phyloP scores from a whole-genome alignment of 2,329 filamentous ascomycete species.

The Nannizzia gypsea region DNA sequence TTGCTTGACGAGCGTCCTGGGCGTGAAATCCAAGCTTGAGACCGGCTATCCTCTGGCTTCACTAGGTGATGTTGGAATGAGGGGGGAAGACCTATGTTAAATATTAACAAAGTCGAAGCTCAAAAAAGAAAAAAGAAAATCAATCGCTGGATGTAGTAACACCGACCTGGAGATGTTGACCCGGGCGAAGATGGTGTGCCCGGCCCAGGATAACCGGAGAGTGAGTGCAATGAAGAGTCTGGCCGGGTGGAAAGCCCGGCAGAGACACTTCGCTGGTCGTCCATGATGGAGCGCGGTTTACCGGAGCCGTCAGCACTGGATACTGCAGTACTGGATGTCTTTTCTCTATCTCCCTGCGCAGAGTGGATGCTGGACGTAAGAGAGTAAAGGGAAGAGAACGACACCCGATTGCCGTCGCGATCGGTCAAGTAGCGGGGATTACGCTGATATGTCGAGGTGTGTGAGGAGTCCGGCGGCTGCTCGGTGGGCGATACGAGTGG shows the following conservation, averaged over 20 bases:
- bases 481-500: not conserved
- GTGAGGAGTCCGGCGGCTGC: not conserved
- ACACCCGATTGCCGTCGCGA: constrained; percentile 51
- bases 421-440: constrained; percentile 10
- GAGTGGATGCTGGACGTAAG: constrained; percentile 18
- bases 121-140: not conserved
- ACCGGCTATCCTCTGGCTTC: not conserved
- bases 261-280: not conserved
- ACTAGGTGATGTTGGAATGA: not conserved
- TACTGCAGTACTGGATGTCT: constrained; percentile 18
- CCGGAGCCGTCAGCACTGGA: constrained; percentile 30
- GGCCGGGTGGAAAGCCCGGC: not conserved
- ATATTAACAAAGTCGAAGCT: not conserved
- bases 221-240: not conserved
- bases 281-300: constrained; percentile 14
- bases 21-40: constrained; percentile 16
- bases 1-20: constrained; percentile 49
- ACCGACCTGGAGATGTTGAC: constrained; percentile 8
- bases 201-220: not conserved
- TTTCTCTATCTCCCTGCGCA: constrained; percentile 11
- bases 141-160: not conserved
- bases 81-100: not conserved
- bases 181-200: not conserved
- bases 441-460: not conserved
- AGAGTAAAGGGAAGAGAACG: constrained; percentile 62